Conservation (phyloP, 306 rosid species). For the Gastrolobium bilobum region DNA sequence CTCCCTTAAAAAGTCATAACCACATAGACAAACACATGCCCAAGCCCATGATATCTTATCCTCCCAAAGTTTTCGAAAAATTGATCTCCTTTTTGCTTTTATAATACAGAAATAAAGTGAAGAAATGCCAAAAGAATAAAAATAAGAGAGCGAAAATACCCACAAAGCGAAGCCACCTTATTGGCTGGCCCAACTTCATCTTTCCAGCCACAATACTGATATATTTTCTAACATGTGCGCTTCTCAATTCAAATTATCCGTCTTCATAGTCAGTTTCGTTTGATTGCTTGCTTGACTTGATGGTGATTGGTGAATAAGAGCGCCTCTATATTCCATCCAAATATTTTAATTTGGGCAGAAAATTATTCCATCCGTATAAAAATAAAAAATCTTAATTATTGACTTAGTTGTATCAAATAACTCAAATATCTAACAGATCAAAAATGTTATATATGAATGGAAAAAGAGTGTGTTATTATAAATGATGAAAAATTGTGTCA, state of each 20-base stretch:
- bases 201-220: not conserved
- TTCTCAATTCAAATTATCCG: not conserved
- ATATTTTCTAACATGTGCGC: not conserved
- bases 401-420: no score
- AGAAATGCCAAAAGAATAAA: not conserved
- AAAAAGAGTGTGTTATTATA: no score
- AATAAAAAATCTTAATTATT: no score
- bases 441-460: no score
- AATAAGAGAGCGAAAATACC: not conserved
- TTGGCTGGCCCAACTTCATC: not conserved
- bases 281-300: not conserved
- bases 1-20: not conserved
- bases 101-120: not conserved
- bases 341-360: not conserved
- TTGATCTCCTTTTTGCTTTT: not conserved
- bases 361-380: no score
- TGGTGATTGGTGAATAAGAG: no score
- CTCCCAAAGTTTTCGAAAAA: not conserved
- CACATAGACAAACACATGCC: not conserved
- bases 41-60: not conserved
- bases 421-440: no score
- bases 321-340: not conserved
- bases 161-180: not conserved
- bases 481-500: no score
- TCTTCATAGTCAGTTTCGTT: not conserved